A percentile compares a stretch with the other conserved stretches of the same genome.
phyloP scores from a whole-genome alignment of 2,329 filamentous ascomycete genomes.

The Trichoderma aggressivum region DNA sequence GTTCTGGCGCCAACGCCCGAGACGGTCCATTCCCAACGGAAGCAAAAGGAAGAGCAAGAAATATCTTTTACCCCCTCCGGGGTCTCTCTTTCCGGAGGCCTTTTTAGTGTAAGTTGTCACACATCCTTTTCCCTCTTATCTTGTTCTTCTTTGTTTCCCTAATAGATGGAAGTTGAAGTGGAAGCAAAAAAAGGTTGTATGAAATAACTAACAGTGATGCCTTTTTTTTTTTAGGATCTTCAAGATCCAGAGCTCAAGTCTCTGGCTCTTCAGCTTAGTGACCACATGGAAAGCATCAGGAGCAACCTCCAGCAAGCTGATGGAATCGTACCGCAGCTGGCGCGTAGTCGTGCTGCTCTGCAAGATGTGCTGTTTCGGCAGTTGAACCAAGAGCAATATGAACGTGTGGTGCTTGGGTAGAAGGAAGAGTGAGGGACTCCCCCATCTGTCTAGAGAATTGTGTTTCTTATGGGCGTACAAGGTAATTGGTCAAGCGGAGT shows the following conservation, averaged over 20 bases:
- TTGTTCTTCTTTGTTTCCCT: too few relatives aligned
- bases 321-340: constrained; percentile 48
- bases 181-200: not conserved
- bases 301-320: constrained; percentile 53
- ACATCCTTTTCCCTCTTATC: not conserved
- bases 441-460: not conserved
- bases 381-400: constrained; percentile 44
- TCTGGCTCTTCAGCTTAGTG: constrained; percentile 48
- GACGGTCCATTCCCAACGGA: constrained; percentile 6
- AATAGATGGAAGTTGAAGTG: not conserved
- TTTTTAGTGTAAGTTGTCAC: constrained; percentile 22
- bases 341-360: constrained; percentile 46
- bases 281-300: constrained; percentile 55
- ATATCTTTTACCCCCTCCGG: constrained; percentile 10
- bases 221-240: constrained; percentile 30
- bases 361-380: constrained; percentile 47
- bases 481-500: not conserved
- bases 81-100: not conserved
- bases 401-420: constrained; percentile 45
- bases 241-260: constrained; percentile 39
- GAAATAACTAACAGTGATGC: not conserved
- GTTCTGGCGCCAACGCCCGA: constrained; percentile 44
- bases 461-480: not conserved
- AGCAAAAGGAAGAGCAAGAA: constrained; percentile 8
- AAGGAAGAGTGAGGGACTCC: not conserved